Conservation (phyloP, 2,329 filamentous ascomycete species). For the Beauveria bassiana region DNA sequence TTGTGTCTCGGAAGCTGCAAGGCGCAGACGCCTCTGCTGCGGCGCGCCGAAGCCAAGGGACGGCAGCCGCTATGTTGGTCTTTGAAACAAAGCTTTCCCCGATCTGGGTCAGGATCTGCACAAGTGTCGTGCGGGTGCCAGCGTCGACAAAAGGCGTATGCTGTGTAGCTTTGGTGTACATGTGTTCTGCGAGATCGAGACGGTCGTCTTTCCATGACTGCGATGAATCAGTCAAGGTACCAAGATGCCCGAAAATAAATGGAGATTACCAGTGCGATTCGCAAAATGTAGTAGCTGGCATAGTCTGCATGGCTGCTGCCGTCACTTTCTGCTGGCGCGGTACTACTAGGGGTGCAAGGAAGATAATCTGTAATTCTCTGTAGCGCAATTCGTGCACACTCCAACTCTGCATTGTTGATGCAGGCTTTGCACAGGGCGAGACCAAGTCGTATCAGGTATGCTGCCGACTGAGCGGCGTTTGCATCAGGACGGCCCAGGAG, state of each 20-base stretch:
- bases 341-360: conserved; percentile 1
- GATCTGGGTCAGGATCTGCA: background rate
- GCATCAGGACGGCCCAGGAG: background rate
- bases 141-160: background rate
- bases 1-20: background rate
- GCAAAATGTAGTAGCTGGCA: conserved; percentile 27
- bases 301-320: background rate
- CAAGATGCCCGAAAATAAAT: too few relatives aligned
- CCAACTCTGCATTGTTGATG: conserved; percentile 45
- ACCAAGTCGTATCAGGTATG: conserved; percentile 58
- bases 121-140: background rate
- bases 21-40: background rate
- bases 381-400: conserved; percentile 52
- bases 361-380: conserved; percentile 55
- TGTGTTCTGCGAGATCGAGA: conserved; percentile 69
- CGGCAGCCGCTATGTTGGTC: background rate
- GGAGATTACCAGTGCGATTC: conserved; percentile 55
- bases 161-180: conserved; percentile 54
- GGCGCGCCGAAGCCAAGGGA: background rate
- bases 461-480: background rate
- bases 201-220: conserved; percentile 69
- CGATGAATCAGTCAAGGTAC: background rate
- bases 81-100: background rate
- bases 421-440: conserved; percentile 53
- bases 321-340: background rate